Conservation (phyloP, 805 yeast genomes). For the Metschnikowia rubicola region DNA sequence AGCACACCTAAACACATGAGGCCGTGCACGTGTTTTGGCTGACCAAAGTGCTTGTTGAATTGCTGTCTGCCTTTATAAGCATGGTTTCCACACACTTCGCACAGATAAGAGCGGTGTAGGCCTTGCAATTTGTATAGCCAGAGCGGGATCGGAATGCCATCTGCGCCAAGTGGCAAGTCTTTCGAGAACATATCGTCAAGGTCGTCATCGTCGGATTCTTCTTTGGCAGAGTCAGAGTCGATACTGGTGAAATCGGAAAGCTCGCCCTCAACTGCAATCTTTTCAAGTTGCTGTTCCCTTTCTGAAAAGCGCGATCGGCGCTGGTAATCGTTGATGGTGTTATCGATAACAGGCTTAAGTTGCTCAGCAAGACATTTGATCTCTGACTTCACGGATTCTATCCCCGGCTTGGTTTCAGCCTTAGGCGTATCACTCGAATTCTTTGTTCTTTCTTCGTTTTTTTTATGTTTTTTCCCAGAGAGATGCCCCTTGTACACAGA, state of each 20-base stretch:
- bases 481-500: constrained; percentile 70
- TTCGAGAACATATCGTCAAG: constrained; percentile 40
- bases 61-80: constrained; percentile 69
- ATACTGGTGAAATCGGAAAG: constrained; percentile 37
- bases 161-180: constrained; percentile 76
- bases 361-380: constrained; percentile 35
- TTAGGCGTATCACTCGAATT: not conserved
- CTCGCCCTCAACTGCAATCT: constrained; percentile 38
- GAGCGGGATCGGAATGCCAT: constrained; percentile 87
- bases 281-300: constrained; percentile 59
- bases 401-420: constrained; percentile 30
- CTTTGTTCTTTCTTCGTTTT: constrained; percentile 28
- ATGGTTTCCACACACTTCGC: constrained; percentile 84
- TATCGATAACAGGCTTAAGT: constrained; percentile 39
- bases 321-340: constrained; percentile 60
- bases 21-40: constrained; percentile 67
- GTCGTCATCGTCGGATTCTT: constrained; percentile 25
- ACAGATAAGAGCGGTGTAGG: constrained; percentile 60
- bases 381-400: too few relatives aligned
- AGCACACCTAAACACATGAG: constrained; percentile 69
- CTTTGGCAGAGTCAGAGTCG: constrained; percentile 25
- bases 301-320: constrained; percentile 66
- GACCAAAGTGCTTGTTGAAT: constrained; percentile 75
- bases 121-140: constrained; percentile 95
- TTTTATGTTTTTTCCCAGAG: constrained; percentile 69